Conservation (phyloP, 176 grass and related monocot genomes). For the Thalia dealbata region DNA sequence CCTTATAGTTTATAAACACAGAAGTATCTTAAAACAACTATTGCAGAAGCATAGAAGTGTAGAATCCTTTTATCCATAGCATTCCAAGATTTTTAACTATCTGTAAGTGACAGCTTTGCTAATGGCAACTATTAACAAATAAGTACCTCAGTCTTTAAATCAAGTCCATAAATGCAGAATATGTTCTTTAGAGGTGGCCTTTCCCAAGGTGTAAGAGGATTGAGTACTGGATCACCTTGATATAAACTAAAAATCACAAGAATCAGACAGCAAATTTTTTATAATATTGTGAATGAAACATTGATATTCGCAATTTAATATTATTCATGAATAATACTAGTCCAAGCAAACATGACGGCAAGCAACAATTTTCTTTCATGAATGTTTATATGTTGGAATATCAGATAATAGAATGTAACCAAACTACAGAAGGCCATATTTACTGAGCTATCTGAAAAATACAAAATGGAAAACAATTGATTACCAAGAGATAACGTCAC, state of each 20-base stretch:
- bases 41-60: slow-evolving; percentile 3
- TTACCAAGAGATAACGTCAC: neutral
- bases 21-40: neutral
- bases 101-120: no score
- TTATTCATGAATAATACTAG: neutral
- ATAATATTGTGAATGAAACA: neutral
- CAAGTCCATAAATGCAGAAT: slow-evolving; percentile 93
- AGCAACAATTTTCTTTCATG: neutral
- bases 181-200: slow-evolving; percentile 93
- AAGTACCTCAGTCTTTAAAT: slow-evolving; percentile 78
- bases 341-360: neutral
- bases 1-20: neutral
- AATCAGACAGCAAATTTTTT: slow-evolving; percentile 16
- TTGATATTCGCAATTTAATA: neutral
- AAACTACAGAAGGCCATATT: no score
- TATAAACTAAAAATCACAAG: slow-evolving; percentile 56
- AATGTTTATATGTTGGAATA: neutral
- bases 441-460: neutral
- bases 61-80: neutral
- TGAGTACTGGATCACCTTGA: slow-evolving; percentile 81
- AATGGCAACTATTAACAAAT: neutral
- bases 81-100: no score
- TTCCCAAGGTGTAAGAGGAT: slow-evolving; percentile 94
- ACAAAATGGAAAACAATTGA: neutral
- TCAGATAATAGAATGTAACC: neutral